Conservation (phyloP, 352 stramenopile genomes). For the Sclerospora graminicola region DNA sequence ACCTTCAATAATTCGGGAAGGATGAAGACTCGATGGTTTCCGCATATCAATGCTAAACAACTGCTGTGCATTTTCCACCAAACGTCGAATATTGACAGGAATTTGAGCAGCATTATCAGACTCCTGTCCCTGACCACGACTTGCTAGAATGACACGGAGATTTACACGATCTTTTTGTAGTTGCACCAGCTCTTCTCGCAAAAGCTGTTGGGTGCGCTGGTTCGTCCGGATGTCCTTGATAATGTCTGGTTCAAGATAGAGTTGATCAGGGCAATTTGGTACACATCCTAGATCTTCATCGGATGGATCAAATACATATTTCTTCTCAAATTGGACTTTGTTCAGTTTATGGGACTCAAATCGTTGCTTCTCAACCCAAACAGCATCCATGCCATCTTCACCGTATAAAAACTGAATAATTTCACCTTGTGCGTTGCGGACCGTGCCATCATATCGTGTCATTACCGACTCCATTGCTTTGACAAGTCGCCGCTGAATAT, state of each 20-base stretch:
- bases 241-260: slow-evolving; percentile 79
- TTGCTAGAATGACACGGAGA: slow-evolving; percentile 91
- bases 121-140: slow-evolving; percentile 90
- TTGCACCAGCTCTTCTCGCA: slow-evolving; percentile 91
- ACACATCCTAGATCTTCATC: slow-evolving; percentile 89
- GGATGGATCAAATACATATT: slow-evolving; percentile 89
- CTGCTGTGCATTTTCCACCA: slow-evolving; percentile 96
- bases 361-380: slow-evolving; percentile 98
- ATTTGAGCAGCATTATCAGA: slow-evolving; percentile 86
- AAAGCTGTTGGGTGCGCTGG: slow-evolving; percentile 86
- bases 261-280: slow-evolving; percentile 72
- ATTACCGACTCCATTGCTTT: slow-evolving; percentile 99
- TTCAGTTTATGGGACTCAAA: slow-evolving; percentile 87
- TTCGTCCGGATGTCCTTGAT: slow-evolving; percentile 90
- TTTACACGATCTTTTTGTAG: slow-evolving; percentile 92
- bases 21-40: slow-evolving; percentile 90
- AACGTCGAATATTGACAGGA: slow-evolving; percentile 89
- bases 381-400: slow-evolving; percentile 99
- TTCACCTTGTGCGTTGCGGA: slow-evolving; percentile 90
- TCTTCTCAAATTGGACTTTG: slow-evolving; percentile 90
- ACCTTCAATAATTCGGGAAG: slow-evolving; percentile 80
- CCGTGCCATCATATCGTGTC: slow-evolving; percentile 97
- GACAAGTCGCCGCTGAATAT: slow-evolving; percentile 99
- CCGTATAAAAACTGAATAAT: slow-evolving; percentile 88
- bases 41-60: slow-evolving; percentile 89